A percentile compares a stretch with the other conserved stretches of the same genome.
These are phyloP conservation scores for Phytophthora ramorum DNA, from an alignment of 352 stramenopile genomes.

Conservation along the genomic window DNA sequence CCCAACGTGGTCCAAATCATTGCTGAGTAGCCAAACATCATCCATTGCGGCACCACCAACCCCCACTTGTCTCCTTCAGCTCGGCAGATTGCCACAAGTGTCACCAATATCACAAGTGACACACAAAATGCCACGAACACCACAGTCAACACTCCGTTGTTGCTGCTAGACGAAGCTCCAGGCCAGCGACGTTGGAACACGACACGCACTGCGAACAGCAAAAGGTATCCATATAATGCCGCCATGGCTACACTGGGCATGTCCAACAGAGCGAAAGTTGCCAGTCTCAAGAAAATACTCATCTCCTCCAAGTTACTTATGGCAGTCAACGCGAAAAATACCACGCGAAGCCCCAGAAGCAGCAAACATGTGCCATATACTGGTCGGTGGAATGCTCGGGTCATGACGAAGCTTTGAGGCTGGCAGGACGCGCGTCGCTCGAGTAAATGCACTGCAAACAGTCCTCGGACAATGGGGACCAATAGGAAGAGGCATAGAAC, in stretches of 20 bases:
- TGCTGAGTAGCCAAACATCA: conserved; percentile 30
- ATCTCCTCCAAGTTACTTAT: neutral
- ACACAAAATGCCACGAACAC: conserved; percentile 27
- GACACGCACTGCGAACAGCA: conserved; percentile 39
- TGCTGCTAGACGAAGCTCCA: neutral
- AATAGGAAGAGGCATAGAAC: conserved; percentile 21
- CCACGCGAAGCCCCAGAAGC: conserved; percentile 32
- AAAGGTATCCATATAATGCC: conserved; percentile 40
- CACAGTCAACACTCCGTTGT: conserved; percentile 3
- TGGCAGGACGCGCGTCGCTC: conserved; percentile 10
- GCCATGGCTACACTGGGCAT: conserved; percentile 37
- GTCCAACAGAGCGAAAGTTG: conserved; percentile 45
- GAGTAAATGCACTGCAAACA: conserved; percentile 20
- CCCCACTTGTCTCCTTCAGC: conserved; percentile 3
- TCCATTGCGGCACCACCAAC: conserved; percentile 22
- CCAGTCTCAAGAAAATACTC: conserved; percentile 6
- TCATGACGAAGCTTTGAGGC: conserved; percentile 26
- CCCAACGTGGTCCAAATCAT: conserved; percentile 34
- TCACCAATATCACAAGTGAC: conserved; percentile 21
- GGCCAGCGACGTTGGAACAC: conserved; percentile 34
- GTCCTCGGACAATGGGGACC: conserved; percentile 13
- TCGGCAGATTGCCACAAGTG: conserved; percentile 18
- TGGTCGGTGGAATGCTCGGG: conserved; percentile 36
- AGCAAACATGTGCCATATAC: conserved; percentile 30
- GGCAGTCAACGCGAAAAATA: conserved; percentile 27